A percentile compares a stretch with the other conserved stretches of the same genome.
phyloP scores from a whole-genome alignment of 805 yeast species.

The Wickerhamomyces bisporus region DNA sequence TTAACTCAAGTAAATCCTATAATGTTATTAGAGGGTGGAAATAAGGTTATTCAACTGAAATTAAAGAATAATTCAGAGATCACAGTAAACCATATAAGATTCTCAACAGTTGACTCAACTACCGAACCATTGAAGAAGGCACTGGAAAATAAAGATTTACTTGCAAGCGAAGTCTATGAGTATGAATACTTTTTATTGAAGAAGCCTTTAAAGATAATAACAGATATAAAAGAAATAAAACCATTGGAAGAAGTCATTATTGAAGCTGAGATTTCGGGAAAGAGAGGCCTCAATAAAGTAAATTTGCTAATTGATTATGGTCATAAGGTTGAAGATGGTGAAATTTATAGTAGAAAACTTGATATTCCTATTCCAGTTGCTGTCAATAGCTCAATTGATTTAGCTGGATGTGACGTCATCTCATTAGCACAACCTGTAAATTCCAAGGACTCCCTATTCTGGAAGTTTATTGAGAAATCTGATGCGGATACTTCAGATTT shows the following conservation, averaged over 20 bases:
- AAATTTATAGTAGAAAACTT: constrained; percentile 47
- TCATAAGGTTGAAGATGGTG: constrained; percentile 26
- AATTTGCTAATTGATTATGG: constrained; percentile 64
- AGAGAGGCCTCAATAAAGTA: constrained; percentile 66
- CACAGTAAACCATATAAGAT: constrained; percentile 49
- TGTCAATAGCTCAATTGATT: constrained; percentile 66
- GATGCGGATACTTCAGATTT: constrained; percentile 35
- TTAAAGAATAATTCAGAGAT: constrained; percentile 57
- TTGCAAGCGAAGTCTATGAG: constrained; percentile 66
- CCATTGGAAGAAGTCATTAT: constrained; percentile 39
- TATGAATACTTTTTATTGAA: constrained; percentile 63
- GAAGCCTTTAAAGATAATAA: constrained; percentile 46
- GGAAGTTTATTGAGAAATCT: constrained; percentile 23
- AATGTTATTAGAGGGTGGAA: constrained; percentile 79
- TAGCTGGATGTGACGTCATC: constrained; percentile 70
- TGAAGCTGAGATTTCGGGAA: constrained; percentile 60
- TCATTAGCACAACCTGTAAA: constrained; percentile 40
- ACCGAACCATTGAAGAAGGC: constrained; percentile 57
- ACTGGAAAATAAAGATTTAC: constrained; percentile 40
- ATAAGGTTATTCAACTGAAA: constrained; percentile 40
- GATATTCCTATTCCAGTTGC: constrained; percentile 66
- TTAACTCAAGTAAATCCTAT: constrained; percentile 47
- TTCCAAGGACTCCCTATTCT: constrained; percentile 17
- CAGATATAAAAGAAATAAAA: constrained; percentile 19
- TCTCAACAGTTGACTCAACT: constrained; percentile 70